phyloP scores from a whole-genome alignment of 352 stramenopile genomes.

The Phytopythium mirpurense region DNA sequence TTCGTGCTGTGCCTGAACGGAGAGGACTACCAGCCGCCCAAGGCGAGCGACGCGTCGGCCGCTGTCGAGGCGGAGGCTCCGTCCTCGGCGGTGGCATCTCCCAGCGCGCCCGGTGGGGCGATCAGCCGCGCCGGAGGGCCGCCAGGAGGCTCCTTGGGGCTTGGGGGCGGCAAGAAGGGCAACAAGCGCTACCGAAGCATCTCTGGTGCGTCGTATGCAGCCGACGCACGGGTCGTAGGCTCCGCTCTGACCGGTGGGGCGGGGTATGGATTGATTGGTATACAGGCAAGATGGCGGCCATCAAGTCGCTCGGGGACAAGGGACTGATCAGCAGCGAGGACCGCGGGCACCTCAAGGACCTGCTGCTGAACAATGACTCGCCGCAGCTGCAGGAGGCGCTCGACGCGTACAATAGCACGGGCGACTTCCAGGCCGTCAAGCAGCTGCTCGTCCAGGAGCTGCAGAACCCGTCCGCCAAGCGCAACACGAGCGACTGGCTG shows the following conservation, averaged over 20 bases:
- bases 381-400: constrained; percentile 67
- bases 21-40: constrained; percentile 59
- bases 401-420: constrained; percentile 73
- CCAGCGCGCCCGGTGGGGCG: constrained; percentile 10
- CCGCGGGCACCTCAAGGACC: constrained; percentile 64
- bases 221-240: no score
- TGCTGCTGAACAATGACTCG: constrained; percentile 77
- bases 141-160: constrained; percentile 20
- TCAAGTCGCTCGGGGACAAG: constrained; percentile 73
- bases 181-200: constrained; percentile 76
- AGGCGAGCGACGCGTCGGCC: background rate
- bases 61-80: constrained; percentile 7
- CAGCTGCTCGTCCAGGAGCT: constrained; percentile 61
- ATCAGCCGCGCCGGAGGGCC: constrained; percentile 12
- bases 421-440: constrained; percentile 71
- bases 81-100: constrained; percentile 11
- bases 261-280: background rate
- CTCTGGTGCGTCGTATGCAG: constrained; percentile 12
- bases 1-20: constrained; percentile 67
- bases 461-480: constrained; percentile 59
- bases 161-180: constrained; percentile 44
- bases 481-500: constrained; percentile 64
- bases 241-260: background rate
- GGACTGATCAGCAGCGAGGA: constrained; percentile 67
- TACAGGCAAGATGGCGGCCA: constrained; percentile 73